phyloP scores from a whole-genome alignment of 805 yeast genomes.

The Metschnikowia arizonensis region DNA sequence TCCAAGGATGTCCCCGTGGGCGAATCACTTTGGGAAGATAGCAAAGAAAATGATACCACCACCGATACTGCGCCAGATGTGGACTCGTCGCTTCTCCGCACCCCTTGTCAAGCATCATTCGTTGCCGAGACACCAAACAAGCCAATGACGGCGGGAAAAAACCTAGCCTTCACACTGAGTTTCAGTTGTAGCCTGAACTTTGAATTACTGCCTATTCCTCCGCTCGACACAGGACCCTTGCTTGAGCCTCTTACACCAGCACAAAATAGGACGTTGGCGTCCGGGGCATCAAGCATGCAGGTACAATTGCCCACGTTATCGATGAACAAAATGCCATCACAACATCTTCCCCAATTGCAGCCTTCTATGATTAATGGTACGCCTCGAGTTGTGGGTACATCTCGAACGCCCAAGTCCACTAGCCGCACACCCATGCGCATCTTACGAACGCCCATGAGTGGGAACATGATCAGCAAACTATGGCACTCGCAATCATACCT shows the following conservation, averaged over 20 bases:
- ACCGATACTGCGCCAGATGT: slow-evolving; percentile 9
- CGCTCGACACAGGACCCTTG: slow-evolving; percentile 60
- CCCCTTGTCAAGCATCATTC: slow-evolving; percentile 12
- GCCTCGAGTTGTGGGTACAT: slow-evolving; percentile 14
- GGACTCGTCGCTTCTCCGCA: slow-evolving; percentile 11
- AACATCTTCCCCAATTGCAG: slow-evolving; percentile 11
- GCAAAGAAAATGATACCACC: slow-evolving; percentile 6
- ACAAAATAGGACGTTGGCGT: slow-evolving; percentile 13
- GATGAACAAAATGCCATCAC: slow-evolving; percentile 7
- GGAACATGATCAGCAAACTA: slow-evolving; percentile 46
- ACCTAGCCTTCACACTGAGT: slow-evolving; percentile 55
- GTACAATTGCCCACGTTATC: slow-evolving; percentile 13
- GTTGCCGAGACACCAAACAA: slow-evolving; percentile 37
- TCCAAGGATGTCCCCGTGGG: background rate
- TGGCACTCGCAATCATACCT: slow-evolving; percentile 66
- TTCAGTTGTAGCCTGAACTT: slow-evolving; percentile 63
- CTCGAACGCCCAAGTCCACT: slow-evolving; percentile 33
- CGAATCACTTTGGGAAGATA: slow-evolving; percentile 7
- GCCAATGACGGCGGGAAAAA: slow-evolving; percentile 38
- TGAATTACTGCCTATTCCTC: slow-evolving; percentile 57
- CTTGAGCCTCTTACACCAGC: slow-evolving; percentile 63
- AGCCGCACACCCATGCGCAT: slow-evolving; percentile 34
- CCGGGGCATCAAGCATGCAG: slow-evolving; percentile 8
- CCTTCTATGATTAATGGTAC: slow-evolving; percentile 10
- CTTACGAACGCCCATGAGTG: slow-evolving; percentile 39